Evolutionary conservation across 106 monocot species (phyloP).

Genomic region (Dendrobium huoshanense): DNA sequence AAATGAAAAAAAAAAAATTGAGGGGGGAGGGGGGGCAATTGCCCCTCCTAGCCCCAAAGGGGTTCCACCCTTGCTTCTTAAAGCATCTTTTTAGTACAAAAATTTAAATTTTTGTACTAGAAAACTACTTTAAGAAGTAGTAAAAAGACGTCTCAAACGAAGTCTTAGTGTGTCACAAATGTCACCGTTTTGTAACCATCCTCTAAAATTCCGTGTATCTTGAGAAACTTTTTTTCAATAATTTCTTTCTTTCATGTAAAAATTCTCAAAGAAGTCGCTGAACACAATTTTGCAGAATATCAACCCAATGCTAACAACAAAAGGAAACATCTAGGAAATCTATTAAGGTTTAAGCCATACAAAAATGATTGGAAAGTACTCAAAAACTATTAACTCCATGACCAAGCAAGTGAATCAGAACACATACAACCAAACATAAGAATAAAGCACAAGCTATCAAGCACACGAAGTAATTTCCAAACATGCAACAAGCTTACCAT

Average conservation of each 20-base stretch:
- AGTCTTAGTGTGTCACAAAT: background rate
- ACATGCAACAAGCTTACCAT: background rate
- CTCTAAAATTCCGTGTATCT: background rate
- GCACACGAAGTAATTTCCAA: background rate
- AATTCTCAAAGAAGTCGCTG: background rate
- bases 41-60: too few relatives aligned
- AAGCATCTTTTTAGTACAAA: too few relatives aligned
- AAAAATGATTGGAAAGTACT: background rate
- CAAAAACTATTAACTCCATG: background rate
- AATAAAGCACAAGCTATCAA: background rate
- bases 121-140: too few relatives aligned
- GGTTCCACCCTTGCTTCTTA: too few relatives aligned
- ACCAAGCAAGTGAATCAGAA: background rate
- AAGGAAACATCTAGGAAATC: background rate
- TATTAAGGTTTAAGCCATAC: background rate
- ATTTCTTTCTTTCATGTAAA: background rate
- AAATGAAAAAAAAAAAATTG: too few relatives aligned
- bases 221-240: background rate
- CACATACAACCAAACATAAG: background rate
- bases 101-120: too few relatives aligned
- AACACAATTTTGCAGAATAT: background rate
- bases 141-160: too few relatives aligned
- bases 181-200: background rate
- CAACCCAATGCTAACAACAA: background rate
- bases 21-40: too few relatives aligned